These are phyloP conservation scores for Salmacisia buchloeana DNA, from an alignment of 1,284 basidiomycete genomes.

Conservation along the genomic window DNA sequence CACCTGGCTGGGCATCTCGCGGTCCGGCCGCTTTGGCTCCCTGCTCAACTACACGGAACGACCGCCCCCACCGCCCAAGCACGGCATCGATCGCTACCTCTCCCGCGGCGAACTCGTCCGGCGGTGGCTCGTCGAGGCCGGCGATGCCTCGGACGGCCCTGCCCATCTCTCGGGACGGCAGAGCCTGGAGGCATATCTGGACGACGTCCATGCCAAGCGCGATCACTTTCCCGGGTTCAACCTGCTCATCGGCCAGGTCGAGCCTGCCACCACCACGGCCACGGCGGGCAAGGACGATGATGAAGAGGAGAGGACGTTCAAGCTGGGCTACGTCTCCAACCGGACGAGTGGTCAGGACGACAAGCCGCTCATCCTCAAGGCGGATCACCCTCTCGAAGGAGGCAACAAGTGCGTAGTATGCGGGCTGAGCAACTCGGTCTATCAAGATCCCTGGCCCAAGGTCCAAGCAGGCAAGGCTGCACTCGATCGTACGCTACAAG, in stretches of 20 bases:
- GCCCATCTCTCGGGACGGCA: neutral
- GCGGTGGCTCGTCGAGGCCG: constrained; percentile 18
- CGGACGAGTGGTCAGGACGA: neutral
- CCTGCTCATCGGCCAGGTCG: constrained; percentile 30
- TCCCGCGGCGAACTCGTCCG: constrained; percentile 26
- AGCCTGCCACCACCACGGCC: no score
- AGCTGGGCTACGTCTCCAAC: constrained; percentile 9
- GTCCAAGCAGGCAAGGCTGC: neutral
- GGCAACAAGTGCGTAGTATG: neutral
- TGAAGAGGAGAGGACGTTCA: neutral
- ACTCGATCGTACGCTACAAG: neutral
- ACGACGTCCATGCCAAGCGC: neutral
- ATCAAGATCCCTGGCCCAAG: constrained; percentile 11
- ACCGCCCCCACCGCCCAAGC: constrained; percentile 11
- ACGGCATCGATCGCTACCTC: constrained; percentile 19
- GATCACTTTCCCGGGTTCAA: constrained; percentile 36
- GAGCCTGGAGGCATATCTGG: constrained; percentile 13
- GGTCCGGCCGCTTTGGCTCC: constrained; percentile 24
- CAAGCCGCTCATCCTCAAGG: neutral
- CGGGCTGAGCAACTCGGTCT: constrained; percentile 13
- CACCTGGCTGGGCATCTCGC: constrained; percentile 37
- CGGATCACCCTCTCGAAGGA: neutral
- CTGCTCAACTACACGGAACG: constrained; percentile 41
- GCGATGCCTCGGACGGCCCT: neutral
- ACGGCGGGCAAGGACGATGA: constrained; percentile 11